Evolutionary conservation across 2,329 filamentous ascomycete species (phyloP).

Genomic region (Beauveria sp.): DNA sequence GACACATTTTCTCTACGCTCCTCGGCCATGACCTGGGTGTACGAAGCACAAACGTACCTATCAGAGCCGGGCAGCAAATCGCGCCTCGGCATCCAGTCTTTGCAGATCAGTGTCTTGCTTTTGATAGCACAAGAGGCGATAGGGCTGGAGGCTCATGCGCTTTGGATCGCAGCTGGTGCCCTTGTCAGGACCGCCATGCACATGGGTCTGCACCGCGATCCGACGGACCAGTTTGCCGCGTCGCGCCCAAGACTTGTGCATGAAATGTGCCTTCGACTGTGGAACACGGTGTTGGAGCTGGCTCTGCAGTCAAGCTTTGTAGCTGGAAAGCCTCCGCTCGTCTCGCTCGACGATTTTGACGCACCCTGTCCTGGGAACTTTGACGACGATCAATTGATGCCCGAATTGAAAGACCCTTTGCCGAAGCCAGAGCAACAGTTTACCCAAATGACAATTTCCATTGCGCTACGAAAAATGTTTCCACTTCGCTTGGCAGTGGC

Average conservation of each 20-base stretch:
- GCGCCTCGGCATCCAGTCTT: constrained; percentile 36
- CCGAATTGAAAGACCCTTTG: constrained; percentile 17
- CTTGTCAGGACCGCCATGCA: constrained; percentile 39
- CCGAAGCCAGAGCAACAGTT: constrained; percentile 28
- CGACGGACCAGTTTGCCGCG: constrained; percentile 29
- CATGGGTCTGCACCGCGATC: constrained; percentile 45
- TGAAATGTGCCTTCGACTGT: constrained; percentile 43
- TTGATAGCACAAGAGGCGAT: constrained; percentile 33
- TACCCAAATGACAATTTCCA: constrained; percentile 33
- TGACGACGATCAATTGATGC: constrained; percentile 38
- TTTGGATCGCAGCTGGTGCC: constrained; percentile 39
- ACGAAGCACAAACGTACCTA: constrained; percentile 49
- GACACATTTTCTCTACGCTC: constrained; percentile 40
- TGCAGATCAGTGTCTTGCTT: constrained; percentile 41
- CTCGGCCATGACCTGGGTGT: constrained; percentile 46
- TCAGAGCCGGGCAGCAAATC: constrained; percentile 46
- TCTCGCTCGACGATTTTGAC: constrained; percentile 38
- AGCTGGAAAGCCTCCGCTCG: constrained; percentile 37
- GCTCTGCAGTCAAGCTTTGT: constrained; percentile 36
- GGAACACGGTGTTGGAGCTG: constrained; percentile 46
- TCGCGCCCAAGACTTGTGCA: constrained; percentile 23
- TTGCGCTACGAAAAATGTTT: constrained; percentile 35
- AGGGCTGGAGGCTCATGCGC: constrained; percentile 33
- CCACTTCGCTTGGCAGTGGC: constrained; percentile 34
- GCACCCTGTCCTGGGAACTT: constrained; percentile 41